Conservation (phyloP, 257 asterid species). For the Thymus quinquecostatus region DNA sequence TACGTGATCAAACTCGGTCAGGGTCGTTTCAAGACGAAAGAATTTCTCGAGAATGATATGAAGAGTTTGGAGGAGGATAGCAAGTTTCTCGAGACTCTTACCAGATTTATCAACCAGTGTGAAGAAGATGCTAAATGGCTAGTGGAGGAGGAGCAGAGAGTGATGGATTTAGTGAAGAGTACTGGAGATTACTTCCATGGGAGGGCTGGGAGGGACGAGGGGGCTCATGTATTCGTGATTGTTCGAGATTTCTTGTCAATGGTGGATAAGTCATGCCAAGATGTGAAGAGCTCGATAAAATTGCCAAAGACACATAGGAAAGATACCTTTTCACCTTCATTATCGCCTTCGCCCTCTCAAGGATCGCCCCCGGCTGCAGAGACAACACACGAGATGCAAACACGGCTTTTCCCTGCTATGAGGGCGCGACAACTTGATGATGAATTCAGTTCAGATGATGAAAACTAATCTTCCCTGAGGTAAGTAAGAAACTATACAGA, state of each 20-base stretch:
- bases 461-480: constrained; percentile 40
- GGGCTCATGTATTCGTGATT: constrained; percentile 59
- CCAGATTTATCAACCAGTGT: constrained; percentile 51
- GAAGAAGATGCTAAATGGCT: constrained; percentile 56
- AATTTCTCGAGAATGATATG: constrained; percentile 65
- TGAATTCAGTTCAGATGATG: constrained; percentile 70
- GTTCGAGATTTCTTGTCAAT: constrained; percentile 79
- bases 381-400: constrained; percentile 45
- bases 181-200: constrained; percentile 94
- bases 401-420: constrained; percentile 73
- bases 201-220: constrained; percentile 69
- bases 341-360: constrained; percentile 53
- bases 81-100: constrained; percentile 50
- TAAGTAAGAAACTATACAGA: not conserved
- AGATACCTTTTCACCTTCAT: constrained; percentile 35
- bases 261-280: constrained; percentile 73
- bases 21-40: constrained; percentile 46
- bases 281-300: constrained; percentile 49
- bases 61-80: constrained; percentile 47
- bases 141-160: constrained; percentile 63
- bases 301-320: constrained; percentile 44
- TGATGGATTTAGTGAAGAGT: constrained; percentile 70
- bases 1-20: constrained; percentile 52
- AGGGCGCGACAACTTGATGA: constrained; percentile 55
- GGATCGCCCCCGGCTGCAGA: constrained; percentile 43